Percentiles rank a stretch among this genome's conserved stretches.
Conservation (phyloP, 192 early-diverging fungal genomes). For the Irineochytrium annulatum region DNA sequence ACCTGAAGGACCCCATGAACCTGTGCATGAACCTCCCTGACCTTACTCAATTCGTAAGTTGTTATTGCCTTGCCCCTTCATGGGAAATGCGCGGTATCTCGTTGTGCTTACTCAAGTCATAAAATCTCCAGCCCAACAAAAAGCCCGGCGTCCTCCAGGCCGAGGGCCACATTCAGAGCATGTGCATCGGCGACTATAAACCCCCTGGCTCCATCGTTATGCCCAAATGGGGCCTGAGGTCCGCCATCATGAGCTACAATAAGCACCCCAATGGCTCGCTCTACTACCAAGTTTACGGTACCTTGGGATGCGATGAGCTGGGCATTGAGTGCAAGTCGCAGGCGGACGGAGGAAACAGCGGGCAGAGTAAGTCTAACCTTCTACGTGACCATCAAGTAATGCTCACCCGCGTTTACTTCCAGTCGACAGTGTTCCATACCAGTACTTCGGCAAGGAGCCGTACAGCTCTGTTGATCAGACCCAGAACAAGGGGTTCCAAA, state of each 20-base stretch:
- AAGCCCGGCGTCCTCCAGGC: constrained; percentile 24
- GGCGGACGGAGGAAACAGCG: neutral
- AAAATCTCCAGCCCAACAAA: too few species aligned
- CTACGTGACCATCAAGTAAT: too few species aligned
- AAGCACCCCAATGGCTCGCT: neutral
- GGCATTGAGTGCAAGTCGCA: neutral
- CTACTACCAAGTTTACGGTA: constrained; percentile 28
- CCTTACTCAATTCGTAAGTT: neutral
- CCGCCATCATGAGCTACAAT: constrained; percentile 13
- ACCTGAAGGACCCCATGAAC: constrained; percentile 3
- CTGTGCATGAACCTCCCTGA: constrained; percentile 11
- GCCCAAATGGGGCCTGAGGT: constrained; percentile 15
- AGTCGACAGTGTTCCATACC: constrained; percentile 10
- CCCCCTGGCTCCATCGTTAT: constrained; percentile 17
- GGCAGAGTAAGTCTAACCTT: too few species aligned
- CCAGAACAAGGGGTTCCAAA: neutral
- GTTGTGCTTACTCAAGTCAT: too few species aligned
- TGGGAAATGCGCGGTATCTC: too few species aligned
- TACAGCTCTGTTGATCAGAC: constrained; percentile 22
- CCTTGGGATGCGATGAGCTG: constrained; percentile 15
- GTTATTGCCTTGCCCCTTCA: too few species aligned
- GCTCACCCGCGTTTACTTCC: too few species aligned
- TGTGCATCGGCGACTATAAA: constrained; percentile 25
- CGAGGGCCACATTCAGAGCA: constrained; percentile 25
- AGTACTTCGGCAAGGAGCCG: constrained; percentile 26